Evolutionary conservation across 225 moss, liverwort and hornwort genomes (phyloP).

Genomic region (Climacium dendroides): DNA sequence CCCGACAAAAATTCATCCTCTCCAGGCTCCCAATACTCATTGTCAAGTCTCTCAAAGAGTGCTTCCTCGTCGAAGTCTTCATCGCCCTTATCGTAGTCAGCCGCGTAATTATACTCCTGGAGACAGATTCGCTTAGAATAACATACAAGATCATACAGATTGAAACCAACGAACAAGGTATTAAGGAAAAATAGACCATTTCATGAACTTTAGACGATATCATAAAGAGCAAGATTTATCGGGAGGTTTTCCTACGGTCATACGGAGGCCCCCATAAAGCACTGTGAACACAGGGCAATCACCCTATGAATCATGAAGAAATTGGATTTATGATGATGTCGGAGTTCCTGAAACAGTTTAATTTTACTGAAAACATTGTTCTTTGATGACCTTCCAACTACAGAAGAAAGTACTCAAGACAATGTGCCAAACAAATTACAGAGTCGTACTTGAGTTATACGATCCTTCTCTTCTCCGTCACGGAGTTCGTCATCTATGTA

Average conservation of each 20-base stretch:
- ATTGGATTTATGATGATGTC: background rate
- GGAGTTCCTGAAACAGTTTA: background rate
- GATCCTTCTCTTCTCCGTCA: slow-evolving; percentile 60
- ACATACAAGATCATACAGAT: background rate
- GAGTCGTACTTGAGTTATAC: slow-evolving; percentile 25
- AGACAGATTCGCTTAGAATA: background rate
- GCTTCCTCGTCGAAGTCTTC: slow-evolving; percentile 50
- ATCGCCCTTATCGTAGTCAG: slow-evolving; percentile 71
- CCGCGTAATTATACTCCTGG: slow-evolving; percentile 75
- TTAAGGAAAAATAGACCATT: background rate
- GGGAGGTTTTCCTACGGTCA: background rate
- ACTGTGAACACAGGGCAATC: background rate
- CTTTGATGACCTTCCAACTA: background rate
- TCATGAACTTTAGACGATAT: background rate
- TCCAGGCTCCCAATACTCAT: slow-evolving; percentile 91
- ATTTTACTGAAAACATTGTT: background rate
- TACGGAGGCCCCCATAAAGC: background rate
- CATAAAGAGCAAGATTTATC: background rate
- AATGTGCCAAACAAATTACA: background rate
- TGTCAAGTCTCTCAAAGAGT: slow-evolving; percentile 55
- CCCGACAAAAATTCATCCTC: slow-evolving; percentile 66
- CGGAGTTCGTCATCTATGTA: slow-evolving; percentile 63
- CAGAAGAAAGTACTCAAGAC: background rate
- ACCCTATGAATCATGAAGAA: background rate
- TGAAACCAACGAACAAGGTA: background rate